phyloP scores from a whole-genome alignment of 1,284 basidiomycete genomes.

The Gomphus bonarii region DNA sequence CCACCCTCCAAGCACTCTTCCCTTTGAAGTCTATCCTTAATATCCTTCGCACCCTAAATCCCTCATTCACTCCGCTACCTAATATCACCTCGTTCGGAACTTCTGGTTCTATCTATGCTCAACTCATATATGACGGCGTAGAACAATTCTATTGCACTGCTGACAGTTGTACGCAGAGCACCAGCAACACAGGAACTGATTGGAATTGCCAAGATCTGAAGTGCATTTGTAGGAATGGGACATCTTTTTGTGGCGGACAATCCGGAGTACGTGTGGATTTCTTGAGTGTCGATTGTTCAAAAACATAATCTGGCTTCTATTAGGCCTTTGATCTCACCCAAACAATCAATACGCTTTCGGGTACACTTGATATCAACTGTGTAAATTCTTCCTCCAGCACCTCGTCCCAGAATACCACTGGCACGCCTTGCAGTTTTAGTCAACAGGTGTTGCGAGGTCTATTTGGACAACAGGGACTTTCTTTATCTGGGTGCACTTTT shows the following conservation, averaged over 20 bases:
- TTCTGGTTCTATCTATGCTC: conserved; percentile 51
- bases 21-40: conserved; percentile 60
- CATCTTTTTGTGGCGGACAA: conserved; percentile 61
- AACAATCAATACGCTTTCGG: conserved; percentile 50
- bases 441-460: conserved; percentile 53
- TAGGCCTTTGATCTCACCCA: conserved; percentile 37
- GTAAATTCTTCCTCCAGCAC: conserved; percentile 18
- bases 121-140: conserved; percentile 74
- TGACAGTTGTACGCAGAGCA: conserved; percentile 54
- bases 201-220: conserved; percentile 65
- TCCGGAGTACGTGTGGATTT: conserved; percentile 22
- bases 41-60: conserved; percentile 65
- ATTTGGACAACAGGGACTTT: conserved; percentile 66
- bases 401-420: background rate
- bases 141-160: conserved; percentile 81
- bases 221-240: conserved; percentile 61
- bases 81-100: conserved; percentile 53
- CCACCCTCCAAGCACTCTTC: conserved; percentile 66
- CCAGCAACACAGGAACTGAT: conserved; percentile 27
- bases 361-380: conserved; percentile 61
- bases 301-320: conserved; percentile 14
- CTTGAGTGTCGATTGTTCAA: background rate
- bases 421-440: conserved; percentile 61
- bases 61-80: conserved; percentile 54
- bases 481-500: conserved; percentile 60